Evolutionary conservation across 2,329 filamentous ascomycete genomes (phyloP).

Genomic region (Colletotrichum sidae): DNA sequence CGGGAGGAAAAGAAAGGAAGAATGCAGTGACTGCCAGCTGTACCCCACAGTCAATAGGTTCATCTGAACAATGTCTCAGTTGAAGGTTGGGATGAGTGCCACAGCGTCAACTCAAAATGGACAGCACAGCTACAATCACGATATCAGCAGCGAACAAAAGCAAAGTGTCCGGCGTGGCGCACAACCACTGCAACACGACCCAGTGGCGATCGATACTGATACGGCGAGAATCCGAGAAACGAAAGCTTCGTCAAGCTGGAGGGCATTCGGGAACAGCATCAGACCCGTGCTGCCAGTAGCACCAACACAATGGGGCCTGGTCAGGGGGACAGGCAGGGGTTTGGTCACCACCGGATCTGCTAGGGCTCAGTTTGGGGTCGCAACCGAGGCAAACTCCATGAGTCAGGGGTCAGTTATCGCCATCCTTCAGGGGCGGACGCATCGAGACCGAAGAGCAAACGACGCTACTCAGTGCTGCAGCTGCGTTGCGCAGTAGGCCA

Average conservation of each 20-base stretch:
- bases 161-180: neutral
- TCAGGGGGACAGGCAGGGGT: constrained; percentile 13
- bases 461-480: neutral
- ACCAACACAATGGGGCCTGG: constrained; percentile 3
- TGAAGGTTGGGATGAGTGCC: too few relatives aligned
- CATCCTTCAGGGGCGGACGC: neutral
- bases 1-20: constrained; percentile 5
- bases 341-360: constrained; percentile 8
- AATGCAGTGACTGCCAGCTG: neutral
- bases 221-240: neutral
- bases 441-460: neutral
- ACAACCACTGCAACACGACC: neutral
- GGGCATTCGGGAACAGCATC: constrained; percentile 3
- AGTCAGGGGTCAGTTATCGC: constrained; percentile 20
- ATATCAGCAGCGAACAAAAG: neutral
- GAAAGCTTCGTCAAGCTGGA: neutral
- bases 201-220: too few relatives aligned
- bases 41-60: constrained; percentile 9
- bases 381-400: constrained; percentile 15
- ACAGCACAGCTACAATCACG: neutral
- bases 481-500: neutral
- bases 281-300: constrained; percentile 23
- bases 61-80: neutral
- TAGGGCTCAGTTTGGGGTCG: constrained; percentile 6
- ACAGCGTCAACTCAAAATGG: constrained; percentile 18